Evolutionary conservation across 495 filamentous ascomycete genomes (phyloP).

Genomic region (Penicillium macrosclerotiorum): DNA sequence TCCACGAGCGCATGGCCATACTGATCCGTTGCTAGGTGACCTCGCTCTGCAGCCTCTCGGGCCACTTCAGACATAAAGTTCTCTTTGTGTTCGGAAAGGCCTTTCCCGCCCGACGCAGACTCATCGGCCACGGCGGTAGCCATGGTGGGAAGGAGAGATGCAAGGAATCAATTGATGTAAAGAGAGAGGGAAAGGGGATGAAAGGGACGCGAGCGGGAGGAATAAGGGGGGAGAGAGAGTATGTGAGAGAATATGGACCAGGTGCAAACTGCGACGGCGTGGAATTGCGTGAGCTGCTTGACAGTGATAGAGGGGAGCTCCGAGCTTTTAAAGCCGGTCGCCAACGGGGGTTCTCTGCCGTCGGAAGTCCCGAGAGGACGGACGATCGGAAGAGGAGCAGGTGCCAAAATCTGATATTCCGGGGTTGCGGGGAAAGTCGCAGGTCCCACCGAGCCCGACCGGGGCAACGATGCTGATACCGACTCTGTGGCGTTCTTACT

Average conservation of each 20-base stretch:
- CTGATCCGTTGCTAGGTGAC: constrained; percentile 60
- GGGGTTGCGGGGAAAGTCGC: constrained; percentile 11
- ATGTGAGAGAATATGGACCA: no score
- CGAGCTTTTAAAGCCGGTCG: no score
- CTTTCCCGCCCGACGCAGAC: constrained; percentile 25
- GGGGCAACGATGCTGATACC: no score
- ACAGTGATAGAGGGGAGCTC: no score
- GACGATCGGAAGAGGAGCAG: no score
- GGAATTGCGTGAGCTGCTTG: no score
- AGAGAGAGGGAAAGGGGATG: not conserved
- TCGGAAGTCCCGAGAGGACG: no score
- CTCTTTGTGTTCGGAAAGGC: constrained; percentile 19
- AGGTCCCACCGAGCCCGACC: not conserved
- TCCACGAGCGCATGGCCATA: constrained; percentile 55
- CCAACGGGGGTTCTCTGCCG: no score
- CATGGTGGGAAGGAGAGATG: constrained; percentile 1
- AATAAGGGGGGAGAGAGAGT: not conserved
- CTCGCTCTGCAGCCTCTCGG: constrained; percentile 54
- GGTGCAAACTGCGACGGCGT: no score
- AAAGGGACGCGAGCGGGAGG: not conserved
- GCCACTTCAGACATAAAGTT: constrained; percentile 21
- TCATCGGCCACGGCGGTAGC: constrained; percentile 5
- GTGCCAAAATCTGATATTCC: not conserved
- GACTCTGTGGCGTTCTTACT: no score
- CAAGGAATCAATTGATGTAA: not conserved